These are phyloP conservation scores for Picea glauca DNA, from an alignment of 75 land plant species.

Conservation along the genomic window DNA sequence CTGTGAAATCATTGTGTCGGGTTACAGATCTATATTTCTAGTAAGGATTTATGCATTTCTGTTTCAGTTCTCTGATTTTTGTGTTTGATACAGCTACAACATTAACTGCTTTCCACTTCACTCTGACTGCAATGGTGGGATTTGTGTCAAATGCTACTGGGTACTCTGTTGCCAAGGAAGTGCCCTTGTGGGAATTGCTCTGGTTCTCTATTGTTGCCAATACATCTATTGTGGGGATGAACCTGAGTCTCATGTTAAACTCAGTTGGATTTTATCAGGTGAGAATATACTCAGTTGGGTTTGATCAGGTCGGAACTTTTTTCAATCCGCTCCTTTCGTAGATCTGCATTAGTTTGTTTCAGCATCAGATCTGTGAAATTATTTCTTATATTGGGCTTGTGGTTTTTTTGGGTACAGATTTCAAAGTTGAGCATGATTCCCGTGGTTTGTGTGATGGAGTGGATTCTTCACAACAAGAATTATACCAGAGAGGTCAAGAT, in stretches of 20 bases:
- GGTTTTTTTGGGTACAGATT: slow-evolving; percentile 31
- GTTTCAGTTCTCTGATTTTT: not conserved
- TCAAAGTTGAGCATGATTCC: slow-evolving; percentile 71
- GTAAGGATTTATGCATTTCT: not conserved
- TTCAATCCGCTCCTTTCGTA: not conserved
- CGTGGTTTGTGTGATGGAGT: slow-evolving; percentile 58
- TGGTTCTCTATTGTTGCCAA: slow-evolving; percentile 59
- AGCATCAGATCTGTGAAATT: not conserved
- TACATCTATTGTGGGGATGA: slow-evolving; percentile 65
- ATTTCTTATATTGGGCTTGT: not conserved
- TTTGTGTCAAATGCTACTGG: slow-evolving; percentile 32
- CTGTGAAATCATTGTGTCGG: too few species aligned
- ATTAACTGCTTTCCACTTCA: slow-evolving; percentile 57
- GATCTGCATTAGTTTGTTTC: not conserved
- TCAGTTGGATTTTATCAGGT: slow-evolving; percentile 75
- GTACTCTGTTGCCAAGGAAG: slow-evolving; percentile 18
- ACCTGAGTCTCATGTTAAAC: slow-evolving; percentile 66
- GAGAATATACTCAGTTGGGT: not conserved
- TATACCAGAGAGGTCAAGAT: slow-evolving; percentile 41
- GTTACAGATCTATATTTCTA: not conserved
- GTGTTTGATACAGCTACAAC: slow-evolving; percentile 46
- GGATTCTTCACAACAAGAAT: slow-evolving; percentile 38
- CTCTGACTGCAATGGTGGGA: slow-evolving; percentile 45
- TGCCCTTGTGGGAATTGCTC: slow-evolving; percentile 55
- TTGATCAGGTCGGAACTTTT: not conserved